Base-by-base conservation (phyloP, 2,329 filamentous ascomycete genomes). In the Boeremia exigua region DNA sequence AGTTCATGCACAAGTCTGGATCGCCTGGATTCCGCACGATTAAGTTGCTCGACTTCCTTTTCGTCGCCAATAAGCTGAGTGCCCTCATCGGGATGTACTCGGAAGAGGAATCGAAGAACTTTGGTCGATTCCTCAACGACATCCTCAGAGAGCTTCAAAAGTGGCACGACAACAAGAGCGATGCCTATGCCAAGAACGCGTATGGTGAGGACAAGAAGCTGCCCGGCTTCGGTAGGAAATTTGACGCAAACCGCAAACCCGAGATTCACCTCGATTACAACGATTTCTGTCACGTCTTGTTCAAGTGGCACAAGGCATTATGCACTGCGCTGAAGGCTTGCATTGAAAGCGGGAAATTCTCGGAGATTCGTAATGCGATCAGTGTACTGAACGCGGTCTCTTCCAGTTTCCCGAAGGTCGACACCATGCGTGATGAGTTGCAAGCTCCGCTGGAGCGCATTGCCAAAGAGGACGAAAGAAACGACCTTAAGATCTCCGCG, bases 351-450 rank as follows among this genome's bases (percentile, higher is more conserved):
- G 87, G 86, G 29, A 94, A 98, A 76, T 99, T 95, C 85, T 97
- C 97, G 89, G 93, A 97, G 74, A 96, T 98, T 71, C 88, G 94
- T 51, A 99, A 99, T 72, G 92, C 92, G 39, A 96, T 98, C 63
- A 95, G 90, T 54, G 83, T 98, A 4, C 81, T 99, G 56, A 96
- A 95, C 72, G 84, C 86, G 10, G 83, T 96, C 43, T 84, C 91
- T 23, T 87, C 92, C 46, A 84, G 87, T 67, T 99, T 96, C 81
- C 96, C 95, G 4, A 89, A 88, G 14, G 86, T 98, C 54, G 92
- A 96, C 69, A 95, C 92, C 74, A 94, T 96, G 83, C 95, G 91
- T 30, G 82, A 84, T 29, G 80, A 83, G 32, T 82, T 90, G 63
- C 81, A 91, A 17, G 85, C 87, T 62, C 82, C 81, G n/a, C 87